Base-by-base conservation (phyloP, 2,329 filamentous ascomycete genomes). In the Sordariomycetes sp. region DNA sequence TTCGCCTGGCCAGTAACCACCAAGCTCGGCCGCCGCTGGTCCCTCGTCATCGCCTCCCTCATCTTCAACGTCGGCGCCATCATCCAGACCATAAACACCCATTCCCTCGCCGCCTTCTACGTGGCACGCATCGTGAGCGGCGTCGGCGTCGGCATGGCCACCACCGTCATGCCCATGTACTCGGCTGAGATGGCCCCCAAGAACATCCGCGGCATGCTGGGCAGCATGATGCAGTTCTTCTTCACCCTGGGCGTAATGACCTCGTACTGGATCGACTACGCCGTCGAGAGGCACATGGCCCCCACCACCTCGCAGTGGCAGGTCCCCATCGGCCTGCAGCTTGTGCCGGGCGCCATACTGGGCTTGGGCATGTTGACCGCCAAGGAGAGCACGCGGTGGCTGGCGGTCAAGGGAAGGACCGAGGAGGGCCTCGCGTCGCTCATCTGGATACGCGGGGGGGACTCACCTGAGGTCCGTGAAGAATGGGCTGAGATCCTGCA, bases 371-470 rank as follows among this genome's bases (percentile, higher is more conserved):
- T 79, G 75, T 65, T 78, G 4, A 69, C 78, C 2, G 73, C 75
- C 24, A 75, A 72, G 59, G 78, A 80, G 67, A 77, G 74, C 58
- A 68, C 70, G 1, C 67, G 75, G 53, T 77, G 77, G 77, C 64
- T 78, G 18, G 74, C 76, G 5, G 73, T 75, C 61, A 73, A 71
- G 40, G 76, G 75, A 1, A 68, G 71, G 16, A 67, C 67, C 3
- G 74, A 79, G 1, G 71, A 79, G 61, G 78, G 76, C 1, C 67
- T 75, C 59, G 66, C 75, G 57, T 75, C 73, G 3, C 65, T 81
- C n/a, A 70, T 74, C 22, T 80, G 78, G 78, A 73, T 81, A 14
- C 74, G 78, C 3, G 78, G 76, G 3, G 77, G 75, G n/a, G 70
- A 73, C 53, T 65, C 64, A 1, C 62, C 68, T 10, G 65, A 68